Percentiles rank a stretch among this genome's conserved stretches.
Conservation (phyloP, 768 basidiomycete species). For the Phlebiopsis gigantea region DNA sequence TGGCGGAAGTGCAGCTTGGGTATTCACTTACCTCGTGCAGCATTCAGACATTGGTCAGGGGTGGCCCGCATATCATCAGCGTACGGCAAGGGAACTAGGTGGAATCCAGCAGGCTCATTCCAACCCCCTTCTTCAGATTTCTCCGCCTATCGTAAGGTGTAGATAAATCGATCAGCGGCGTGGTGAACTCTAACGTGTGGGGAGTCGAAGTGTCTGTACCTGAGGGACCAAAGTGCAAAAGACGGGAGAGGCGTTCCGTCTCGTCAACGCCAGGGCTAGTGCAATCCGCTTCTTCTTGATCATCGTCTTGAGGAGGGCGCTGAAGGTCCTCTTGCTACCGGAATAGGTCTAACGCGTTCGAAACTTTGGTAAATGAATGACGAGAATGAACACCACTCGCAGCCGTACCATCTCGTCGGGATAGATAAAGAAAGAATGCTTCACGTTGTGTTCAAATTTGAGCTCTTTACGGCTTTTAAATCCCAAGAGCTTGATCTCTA, state of each 20-base stretch:
- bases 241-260: constrained; percentile 67
- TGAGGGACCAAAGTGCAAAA: constrained; percentile 89
- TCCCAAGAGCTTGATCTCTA: constrained; percentile 87
- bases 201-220: constrained; percentile 33
- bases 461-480: constrained; percentile 76
- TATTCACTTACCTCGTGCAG: constrained; percentile 46
- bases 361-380: not conserved
- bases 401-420: constrained; percentile 78
- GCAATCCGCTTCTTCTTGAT: constrained; percentile 77
- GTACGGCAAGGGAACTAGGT: constrained; percentile 89
- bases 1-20: not conserved
- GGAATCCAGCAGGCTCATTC: constrained; percentile 85
- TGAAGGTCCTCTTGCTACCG: constrained; percentile 91
- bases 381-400: not conserved
- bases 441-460: constrained; percentile 83
- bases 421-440: constrained; percentile 87
- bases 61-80: constrained; percentile 89
- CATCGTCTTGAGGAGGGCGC: constrained; percentile 80
- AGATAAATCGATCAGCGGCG: constrained; percentile 3
- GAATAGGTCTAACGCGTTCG: constrained; percentile 55
- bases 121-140: constrained; percentile 63
- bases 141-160: constrained; percentile 49
- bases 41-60: constrained; percentile 50
- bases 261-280: constrained; percentile 62
- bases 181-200: not conserved